Base-by-base conservation (phyloP, 164 flowering plant genomes). In the Dillenia suffruticosa region DNA sequence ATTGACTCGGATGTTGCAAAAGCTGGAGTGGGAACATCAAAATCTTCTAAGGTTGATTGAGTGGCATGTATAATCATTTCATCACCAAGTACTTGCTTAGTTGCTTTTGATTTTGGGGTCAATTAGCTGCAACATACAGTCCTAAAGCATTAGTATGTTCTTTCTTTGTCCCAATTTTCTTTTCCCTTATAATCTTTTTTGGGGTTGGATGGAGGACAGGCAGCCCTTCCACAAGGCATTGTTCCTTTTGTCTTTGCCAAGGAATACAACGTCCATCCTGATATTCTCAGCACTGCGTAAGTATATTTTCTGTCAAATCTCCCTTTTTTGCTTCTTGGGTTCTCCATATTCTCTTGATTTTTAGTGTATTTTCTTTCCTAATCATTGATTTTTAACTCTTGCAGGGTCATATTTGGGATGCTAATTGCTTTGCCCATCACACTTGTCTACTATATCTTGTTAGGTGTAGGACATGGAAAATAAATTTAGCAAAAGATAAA, bases 231-330 rank as follows among this genome's bases (percentile, higher is more conserved):
- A 40, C 97, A 90, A 79, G 97, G 97, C 56, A 90, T 90, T 81
- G 97, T 90, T 68, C 97, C 96, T 79, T 90, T 90, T 78, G 96
- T 89, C 64, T 87, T 87, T 60, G 94, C 94, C 12, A 87, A 88
- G 73, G 94, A 88, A 60, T 90, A 88, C 79, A 90, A 86, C 49
- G 86, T 90, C 46, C 95, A 90, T 68, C 95, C 97, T 66, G 90
- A 84, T 59, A 90, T 90, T 79, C 94, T 90, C 57, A 90, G 97
- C 81, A 90, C 97, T 10, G 81, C 61, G 81, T 78, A 24, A 74
- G 77, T 73, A 43, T n/a, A 15, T 19, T 40, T 44, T 16, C 26
- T 44, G 16, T n/a, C 45, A 51, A 49, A 9, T 32, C 12, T 13
- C 11, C 16, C n/a, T 12, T 9, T 49, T 48, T 46, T 8, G 10